These are phyloP conservation scores for Irpex sp. DNA, from an alignment of 1,284 basidiomycete genomes.

Conservation along the genomic window DNA sequence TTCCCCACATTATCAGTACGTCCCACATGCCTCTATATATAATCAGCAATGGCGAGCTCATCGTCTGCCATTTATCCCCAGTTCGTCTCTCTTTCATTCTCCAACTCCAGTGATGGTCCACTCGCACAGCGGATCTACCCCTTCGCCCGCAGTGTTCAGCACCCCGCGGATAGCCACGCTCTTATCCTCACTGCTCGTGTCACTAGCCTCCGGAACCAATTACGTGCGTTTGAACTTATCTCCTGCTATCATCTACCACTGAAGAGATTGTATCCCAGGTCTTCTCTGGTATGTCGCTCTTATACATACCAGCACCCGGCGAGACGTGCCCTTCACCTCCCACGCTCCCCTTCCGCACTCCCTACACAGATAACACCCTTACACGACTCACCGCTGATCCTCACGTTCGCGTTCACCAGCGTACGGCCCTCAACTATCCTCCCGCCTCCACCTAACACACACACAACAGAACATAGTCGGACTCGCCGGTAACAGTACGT, in stretches of 20 bases:
- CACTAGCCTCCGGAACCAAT: conserved; percentile 63
- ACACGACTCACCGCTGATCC: not conserved
- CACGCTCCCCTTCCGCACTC: too few relatives aligned
- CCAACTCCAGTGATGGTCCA: not conserved
- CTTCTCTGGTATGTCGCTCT: conserved; percentile 39
- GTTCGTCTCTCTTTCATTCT: not conserved
- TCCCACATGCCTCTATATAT: not conserved
- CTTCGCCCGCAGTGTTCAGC: conserved; percentile 33
- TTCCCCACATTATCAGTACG: not conserved
- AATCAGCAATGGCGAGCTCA: not conserved
- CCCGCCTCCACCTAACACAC: conserved; percentile 63
- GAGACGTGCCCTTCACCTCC: not conserved
- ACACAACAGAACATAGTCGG: conserved; percentile 75
- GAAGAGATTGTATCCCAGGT: conserved; percentile 25
- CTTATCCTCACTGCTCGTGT: conserved; percentile 48
- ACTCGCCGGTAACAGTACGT: conserved; percentile 60
- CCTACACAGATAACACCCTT: not conserved
- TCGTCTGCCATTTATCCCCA: not conserved
- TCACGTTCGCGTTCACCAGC: conserved; percentile 35
- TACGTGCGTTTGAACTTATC: conserved; percentile 42
- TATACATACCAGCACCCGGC: not conserved
- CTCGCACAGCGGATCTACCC: conserved; percentile 8
- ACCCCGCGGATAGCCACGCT: conserved; percentile 40
- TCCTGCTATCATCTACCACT: not conserved
- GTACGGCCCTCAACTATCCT: conserved; percentile 75